phyloP scores from a whole-genome alignment of 2,329 filamentous ascomycete genomes.

The Periconia digitata region DNA sequence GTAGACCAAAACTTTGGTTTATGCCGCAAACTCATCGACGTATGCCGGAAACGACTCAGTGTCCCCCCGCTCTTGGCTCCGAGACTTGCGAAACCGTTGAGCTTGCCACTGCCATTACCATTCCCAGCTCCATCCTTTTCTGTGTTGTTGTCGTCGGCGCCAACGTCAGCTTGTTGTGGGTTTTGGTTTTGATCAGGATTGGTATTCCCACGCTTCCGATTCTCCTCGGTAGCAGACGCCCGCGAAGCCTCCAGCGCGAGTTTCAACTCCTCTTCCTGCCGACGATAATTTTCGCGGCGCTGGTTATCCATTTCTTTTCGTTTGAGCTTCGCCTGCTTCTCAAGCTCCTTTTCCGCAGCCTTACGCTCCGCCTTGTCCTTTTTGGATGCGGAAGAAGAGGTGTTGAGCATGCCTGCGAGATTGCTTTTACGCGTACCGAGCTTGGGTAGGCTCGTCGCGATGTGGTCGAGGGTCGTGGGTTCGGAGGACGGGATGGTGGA shows the following conservation, averaged over 20 bases:
- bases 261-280: constrained; percentile 64
- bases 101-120: constrained; percentile 3
- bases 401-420: constrained; percentile 41
- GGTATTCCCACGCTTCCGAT: constrained; percentile 4
- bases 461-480: constrained; percentile 37
- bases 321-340: constrained; percentile 49
- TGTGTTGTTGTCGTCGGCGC: constrained; percentile 4
- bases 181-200: too few species aligned
- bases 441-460: constrained; percentile 39
- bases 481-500: constrained; percentile 21
- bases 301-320: constrained; percentile 52
- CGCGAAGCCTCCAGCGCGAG: constrained; percentile 68
- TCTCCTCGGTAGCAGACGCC: constrained; percentile 57
- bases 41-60: constrained; percentile 68
- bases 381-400: not conserved
- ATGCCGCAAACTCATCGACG: constrained; percentile 76
- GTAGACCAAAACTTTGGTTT: constrained; percentile 70
- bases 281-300: constrained; percentile 59
- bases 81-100: constrained; percentile 34
- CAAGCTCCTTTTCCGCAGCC: constrained; percentile 59
- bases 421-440: constrained; percentile 34
- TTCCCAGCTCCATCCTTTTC: constrained; percentile 1
- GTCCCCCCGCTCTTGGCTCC: constrained; percentile 27
- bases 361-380: constrained; percentile 61
- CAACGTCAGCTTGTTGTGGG: constrained; percentile 5